Evolutionary conservation across 2,329 filamentous ascomycete genomes (phyloP), one percentile per base, ranked within the genome.

Genomic region (Fusarium sp.): DNA sequence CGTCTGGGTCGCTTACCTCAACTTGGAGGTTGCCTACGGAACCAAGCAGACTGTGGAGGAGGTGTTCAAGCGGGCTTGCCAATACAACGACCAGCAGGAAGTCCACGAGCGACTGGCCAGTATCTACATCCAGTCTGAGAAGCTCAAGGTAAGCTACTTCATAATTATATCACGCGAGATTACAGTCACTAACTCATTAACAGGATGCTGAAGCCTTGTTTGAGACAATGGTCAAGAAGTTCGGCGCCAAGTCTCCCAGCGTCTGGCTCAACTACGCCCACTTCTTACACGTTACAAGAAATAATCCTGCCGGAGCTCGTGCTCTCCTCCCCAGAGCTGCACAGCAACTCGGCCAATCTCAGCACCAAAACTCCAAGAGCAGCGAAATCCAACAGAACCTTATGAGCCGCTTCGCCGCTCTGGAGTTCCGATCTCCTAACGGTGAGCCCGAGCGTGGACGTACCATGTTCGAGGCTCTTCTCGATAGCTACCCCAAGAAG

Each of bases 251-350:
- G 71, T 89, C 91, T 8, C 91, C 93, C 12, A 88, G 90, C 56
- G 90, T 98, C 72, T 99, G 94, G 93, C 86, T 92, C 80, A 98
- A 98, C 84, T 98, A 98, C 81, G 95, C 94, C 25, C 92, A 92
- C 75, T 98, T 98, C 86, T 86, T 99, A 59, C 92, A 97, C 82
- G 90, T 91, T 63, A 92, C 89, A 1, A 82, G 88, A 64, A 84
- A 87, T 61, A 86, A 91, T 13, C 88, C 94, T 1, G 91, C 91
- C n/a, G 88, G 90, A 10, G 92, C 91, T 6, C 91, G 94, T 58
- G 89, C 89, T 1, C 88, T 99, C 16, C 88, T 98, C 8, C 86
- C 91, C 4, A 92, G 95, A 44, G 95, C 96, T 18, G 90, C 92
- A 12, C 94, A 98, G 81, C 92, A 93, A 10, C 89, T 99, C 4